phyloP scores from a whole-genome alignment of 176 grass and related monocot genomes.

The Eleusine indica region DNA sequence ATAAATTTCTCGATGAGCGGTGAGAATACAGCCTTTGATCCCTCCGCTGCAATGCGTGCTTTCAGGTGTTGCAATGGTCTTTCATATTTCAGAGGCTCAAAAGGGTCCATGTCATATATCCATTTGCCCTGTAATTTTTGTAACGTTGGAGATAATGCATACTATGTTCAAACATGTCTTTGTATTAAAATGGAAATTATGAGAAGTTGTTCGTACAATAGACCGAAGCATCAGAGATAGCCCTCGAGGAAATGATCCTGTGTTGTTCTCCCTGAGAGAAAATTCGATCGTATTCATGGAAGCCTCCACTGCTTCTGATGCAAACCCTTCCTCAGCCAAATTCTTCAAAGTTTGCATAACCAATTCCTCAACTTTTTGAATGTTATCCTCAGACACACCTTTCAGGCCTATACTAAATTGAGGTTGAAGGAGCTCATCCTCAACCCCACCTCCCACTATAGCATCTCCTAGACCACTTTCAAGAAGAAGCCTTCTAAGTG shows the following conservation, averaged over 20 bases:
- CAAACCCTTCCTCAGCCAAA: slow-evolving; percentile 80
- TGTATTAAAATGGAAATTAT: background rate
- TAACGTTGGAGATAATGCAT: slow-evolving; percentile 40
- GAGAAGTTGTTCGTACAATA: slow-evolving; percentile 61
- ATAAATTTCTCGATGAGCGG: slow-evolving; percentile 85
- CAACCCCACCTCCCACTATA: slow-evolving; percentile 93
- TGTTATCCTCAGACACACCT: slow-evolving; percentile 79
- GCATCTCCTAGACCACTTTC: slow-evolving; percentile 93
- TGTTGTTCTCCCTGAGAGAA: slow-evolving; percentile 93
- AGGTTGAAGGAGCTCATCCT: slow-evolving; percentile 96
- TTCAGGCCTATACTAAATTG: slow-evolving; percentile 95
- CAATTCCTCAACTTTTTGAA: slow-evolving; percentile 84
- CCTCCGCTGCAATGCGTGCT: slow-evolving; percentile 77
- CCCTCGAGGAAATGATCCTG: slow-evolving; percentile 89
- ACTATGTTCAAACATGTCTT: slow-evolving; percentile 26
- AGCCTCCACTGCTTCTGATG: slow-evolving; percentile 91
- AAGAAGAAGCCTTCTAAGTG: slow-evolving; percentile 83
- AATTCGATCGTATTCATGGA: slow-evolving; percentile 99
- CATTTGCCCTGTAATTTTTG: slow-evolving; percentile 78
- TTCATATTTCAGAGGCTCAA: slow-evolving; percentile 99
- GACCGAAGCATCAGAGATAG: slow-evolving; percentile 97
- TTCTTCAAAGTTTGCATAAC: slow-evolving; percentile 80
- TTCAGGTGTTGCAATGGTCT: slow-evolving; percentile 80
- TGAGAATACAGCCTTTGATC: slow-evolving; percentile 92
- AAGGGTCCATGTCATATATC: slow-evolving; percentile 99